phyloP scores from a whole-genome alignment of 225 moss, liverwort and hornwort species.

The Takakia lepidozioides region DNA sequence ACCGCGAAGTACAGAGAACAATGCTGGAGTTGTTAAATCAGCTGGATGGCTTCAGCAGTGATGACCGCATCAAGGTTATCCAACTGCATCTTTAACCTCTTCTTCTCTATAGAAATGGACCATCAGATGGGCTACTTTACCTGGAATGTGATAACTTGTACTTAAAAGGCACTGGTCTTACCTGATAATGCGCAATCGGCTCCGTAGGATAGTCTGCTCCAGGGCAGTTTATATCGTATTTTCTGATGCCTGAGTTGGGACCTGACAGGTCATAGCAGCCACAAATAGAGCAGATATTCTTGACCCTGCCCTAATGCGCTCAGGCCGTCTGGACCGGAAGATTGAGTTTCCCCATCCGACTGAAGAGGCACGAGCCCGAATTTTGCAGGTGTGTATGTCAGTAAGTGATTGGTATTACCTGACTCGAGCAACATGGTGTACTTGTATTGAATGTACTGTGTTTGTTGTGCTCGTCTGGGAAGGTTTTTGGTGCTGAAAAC shows the following conservation, averaged over 20 bases:
- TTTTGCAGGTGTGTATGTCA: conserved; percentile 21
- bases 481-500: too few relatives aligned
- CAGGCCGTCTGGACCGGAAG: conserved; percentile 49
- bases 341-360: conserved; percentile 54
- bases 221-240: too few relatives aligned
- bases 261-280: conserved; percentile 36
- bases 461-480: too few relatives aligned
- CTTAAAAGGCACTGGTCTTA: too few relatives aligned
- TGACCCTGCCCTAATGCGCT: conserved; percentile 50
- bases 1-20: conserved; percentile 50
- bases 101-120: too few relatives aligned
- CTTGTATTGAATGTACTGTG: too few relatives aligned
- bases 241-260: background rate
- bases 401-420: background rate
- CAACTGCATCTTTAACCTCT: too few relatives aligned
- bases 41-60: conserved; percentile 51
- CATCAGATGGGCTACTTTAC: too few relatives aligned
- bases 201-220: too few relatives aligned
- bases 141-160: too few relatives aligned
- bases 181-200: too few relatives aligned
- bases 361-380: conserved; percentile 45
- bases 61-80: conserved; percentile 44
- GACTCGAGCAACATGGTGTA: background rate
- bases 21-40: conserved; percentile 62
- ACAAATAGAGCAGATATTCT: conserved; percentile 53